phyloP scores from a whole-genome alignment of 192 early-diverging fungal species.

The Cladochytrium replicatum region DNA sequence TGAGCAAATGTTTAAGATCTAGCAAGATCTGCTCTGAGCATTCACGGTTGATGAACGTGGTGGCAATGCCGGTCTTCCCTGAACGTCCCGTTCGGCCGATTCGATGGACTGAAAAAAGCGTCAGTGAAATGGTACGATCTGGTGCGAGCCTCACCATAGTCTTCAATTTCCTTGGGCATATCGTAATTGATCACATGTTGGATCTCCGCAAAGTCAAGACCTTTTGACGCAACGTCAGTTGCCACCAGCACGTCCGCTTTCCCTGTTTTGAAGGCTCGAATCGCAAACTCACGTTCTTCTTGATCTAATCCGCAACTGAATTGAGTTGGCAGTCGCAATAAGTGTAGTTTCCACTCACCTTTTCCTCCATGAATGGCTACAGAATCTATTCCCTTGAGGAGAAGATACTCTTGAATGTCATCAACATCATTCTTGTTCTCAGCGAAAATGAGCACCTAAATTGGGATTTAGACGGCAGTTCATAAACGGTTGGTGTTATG shows the following conservation, averaged over 20 bases:
- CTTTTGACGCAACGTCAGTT: constrained; percentile 94
- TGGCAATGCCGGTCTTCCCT: constrained; percentile 92
- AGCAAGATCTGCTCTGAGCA: constrained; percentile 88
- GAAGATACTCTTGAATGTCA: constrained; percentile 93
- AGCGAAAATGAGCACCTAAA: constrained; percentile 82
- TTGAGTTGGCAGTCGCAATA: constrained; percentile 1
- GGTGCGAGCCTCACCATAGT: constrained; percentile 60
- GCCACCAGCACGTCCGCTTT: constrained; percentile 95
- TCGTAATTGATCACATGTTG: constrained; percentile 99
- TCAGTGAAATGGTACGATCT: constrained; percentile 1
- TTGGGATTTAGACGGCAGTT: neutral
- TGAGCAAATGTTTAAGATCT: constrained; percentile 86
- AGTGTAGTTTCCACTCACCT: constrained; percentile 31
- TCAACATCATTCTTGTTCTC: constrained; percentile 99
- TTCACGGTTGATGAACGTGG: constrained; percentile 88
- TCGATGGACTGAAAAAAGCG: constrained; percentile 57
- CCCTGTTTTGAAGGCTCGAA: constrained; percentile 75
- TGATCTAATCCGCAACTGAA: constrained; percentile 48
- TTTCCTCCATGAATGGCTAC: constrained; percentile 95
- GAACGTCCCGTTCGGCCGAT: constrained; percentile 96
- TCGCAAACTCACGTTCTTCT: constrained; percentile 95
- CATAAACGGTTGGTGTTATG: neutral
- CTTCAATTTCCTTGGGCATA: constrained; percentile 99
- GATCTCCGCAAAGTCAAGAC: constrained; percentile 90
- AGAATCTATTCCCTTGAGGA: constrained; percentile 88